Percentiles rank a stretch among this genome's conserved stretches.
phyloP scores from a whole-genome alignment of 2,329 filamentous ascomycete genomes.

The Trichoderma sp. region DNA sequence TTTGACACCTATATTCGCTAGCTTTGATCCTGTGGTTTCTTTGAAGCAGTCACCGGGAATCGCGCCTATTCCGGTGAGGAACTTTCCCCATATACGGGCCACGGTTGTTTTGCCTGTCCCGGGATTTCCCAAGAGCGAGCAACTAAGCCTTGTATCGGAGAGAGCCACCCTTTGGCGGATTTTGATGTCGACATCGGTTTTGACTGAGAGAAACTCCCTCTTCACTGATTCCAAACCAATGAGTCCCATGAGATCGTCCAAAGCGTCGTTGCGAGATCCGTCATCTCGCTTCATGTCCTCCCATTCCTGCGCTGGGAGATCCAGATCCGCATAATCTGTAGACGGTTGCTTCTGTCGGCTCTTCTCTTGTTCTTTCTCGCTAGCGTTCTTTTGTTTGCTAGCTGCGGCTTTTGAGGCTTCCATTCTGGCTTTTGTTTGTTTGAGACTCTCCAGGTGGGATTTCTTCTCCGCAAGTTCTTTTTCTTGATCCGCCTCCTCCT shows the following conservation, averaged over 20 bases:
- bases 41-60: slow-evolving; percentile 59
- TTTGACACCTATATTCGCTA: slow-evolving; percentile 60
- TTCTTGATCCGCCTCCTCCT: slow-evolving; percentile 44
- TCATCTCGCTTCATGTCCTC: slow-evolving; percentile 54
- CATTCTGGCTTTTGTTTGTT: slow-evolving; percentile 28
- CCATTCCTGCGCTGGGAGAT: slow-evolving; percentile 55
- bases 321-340: not conserved
- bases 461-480: slow-evolving; percentile 44
- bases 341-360: not conserved
- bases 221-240: slow-evolving; percentile 71
- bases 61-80: slow-evolving; percentile 59
- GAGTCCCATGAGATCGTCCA: slow-evolving; percentile 68
- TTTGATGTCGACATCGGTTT: slow-evolving; percentile 58
- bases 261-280: slow-evolving; percentile 45
- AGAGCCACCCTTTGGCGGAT: slow-evolving; percentile 57
- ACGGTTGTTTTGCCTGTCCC: slow-evolving; percentile 81
- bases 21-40: slow-evolving; percentile 65
- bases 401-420: slow-evolving; percentile 14
- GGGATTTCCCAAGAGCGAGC: slow-evolving; percentile 67
- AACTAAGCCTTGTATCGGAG: slow-evolving; percentile 57
- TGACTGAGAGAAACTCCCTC: slow-evolving; percentile 58
- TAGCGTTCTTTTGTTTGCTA: slow-evolving; percentile 10
- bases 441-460: slow-evolving; percentile 45
- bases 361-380: not conserved
- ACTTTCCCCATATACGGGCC: slow-evolving; percentile 65